These are phyloP conservation scores for Stagonosporopsis chrysanthemi DNA, from an alignment of 2,329 filamentous ascomycete genomes.

Conservation along the genomic window DNA sequence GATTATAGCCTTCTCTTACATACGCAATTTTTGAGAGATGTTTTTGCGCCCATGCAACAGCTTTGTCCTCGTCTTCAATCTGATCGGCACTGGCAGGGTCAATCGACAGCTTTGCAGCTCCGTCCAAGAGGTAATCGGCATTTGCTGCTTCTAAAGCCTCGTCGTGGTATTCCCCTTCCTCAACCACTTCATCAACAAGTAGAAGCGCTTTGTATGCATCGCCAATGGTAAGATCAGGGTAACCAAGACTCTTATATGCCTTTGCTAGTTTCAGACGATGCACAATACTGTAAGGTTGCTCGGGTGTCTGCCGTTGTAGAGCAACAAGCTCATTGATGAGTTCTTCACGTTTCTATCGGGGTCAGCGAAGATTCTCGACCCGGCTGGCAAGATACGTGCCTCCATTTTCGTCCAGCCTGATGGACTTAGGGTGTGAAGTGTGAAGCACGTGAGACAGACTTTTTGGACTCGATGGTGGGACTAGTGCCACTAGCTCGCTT, in stretches of 20 bases:
- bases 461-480: slow-evolving; percentile 15
- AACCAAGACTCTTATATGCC: slow-evolving; percentile 76
- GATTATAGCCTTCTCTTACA: slow-evolving; percentile 17
- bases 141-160: slow-evolving; percentile 64
- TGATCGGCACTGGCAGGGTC: neutral
- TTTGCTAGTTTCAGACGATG: slow-evolving; percentile 68
- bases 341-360: slow-evolving; percentile 14
- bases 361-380: neutral
- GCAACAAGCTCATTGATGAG: slow-evolving; percentile 31
- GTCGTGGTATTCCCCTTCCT: slow-evolving; percentile 84
- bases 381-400: neutral
- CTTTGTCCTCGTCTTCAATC: slow-evolving; percentile 1
- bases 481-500: slow-evolving; percentile 16
- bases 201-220: slow-evolving; percentile 93
- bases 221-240: slow-evolving; percentile 87
- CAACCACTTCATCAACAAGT: slow-evolving; percentile 78
- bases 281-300: slow-evolving; percentile 49
- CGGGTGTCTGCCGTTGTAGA: slow-evolving; percentile 33
- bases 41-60: slow-evolving; percentile 29
- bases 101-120: slow-evolving; percentile 16
- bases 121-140: slow-evolving; percentile 29
- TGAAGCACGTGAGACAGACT: slow-evolving; percentile 18
- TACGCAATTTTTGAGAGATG: slow-evolving; percentile 43
- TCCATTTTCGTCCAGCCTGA: slow-evolving; percentile 1
- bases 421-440: neutral